These are phyloP conservation scores for Nannochloropsis gaditana DNA, from an alignment of 108 stramenopile species.

Conservation along the genomic window DNA sequence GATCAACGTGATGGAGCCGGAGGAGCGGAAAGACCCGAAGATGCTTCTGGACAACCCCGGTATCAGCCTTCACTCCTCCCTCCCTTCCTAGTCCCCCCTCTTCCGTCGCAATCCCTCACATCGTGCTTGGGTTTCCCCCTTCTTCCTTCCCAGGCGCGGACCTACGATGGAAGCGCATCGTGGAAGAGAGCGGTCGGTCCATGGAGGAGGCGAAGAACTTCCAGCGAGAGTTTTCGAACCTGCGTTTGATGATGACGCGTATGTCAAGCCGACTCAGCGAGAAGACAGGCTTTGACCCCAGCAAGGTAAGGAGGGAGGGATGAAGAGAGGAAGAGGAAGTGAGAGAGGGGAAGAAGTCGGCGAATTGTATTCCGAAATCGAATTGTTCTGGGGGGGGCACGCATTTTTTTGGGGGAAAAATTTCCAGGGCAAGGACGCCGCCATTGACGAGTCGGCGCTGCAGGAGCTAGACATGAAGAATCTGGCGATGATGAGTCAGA, in stretches of 20 bases:
- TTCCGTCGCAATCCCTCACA: not conserved
- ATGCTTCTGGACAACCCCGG: conserved; percentile 70
- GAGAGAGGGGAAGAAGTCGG: not conserved
- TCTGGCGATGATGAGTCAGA: not conserved
- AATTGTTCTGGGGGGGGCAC: too few species aligned
- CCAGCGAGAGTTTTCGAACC: not conserved
- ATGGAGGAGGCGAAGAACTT: conserved; percentile 64
- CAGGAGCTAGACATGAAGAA: not conserved
- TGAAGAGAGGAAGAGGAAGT: not conserved
- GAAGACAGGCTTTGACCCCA: not conserved
- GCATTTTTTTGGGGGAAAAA: too few species aligned
- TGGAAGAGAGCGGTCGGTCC: conserved; percentile 63
- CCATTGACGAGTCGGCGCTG: not conserved
- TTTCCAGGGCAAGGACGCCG: not conserved
- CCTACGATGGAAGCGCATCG: conserved; percentile 56
- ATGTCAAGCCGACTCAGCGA: not conserved
- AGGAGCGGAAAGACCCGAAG: conserved; percentile 75
- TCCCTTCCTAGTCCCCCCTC: not conserved
- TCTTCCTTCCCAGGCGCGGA: not conserved
- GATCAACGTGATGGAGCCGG: conserved; percentile 81
- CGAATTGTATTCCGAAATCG: not conserved
- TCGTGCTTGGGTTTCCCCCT: not conserved
- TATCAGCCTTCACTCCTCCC: conserved; percentile 33
- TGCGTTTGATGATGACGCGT: not conserved
- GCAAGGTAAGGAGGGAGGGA: not conserved